A percentile compares a stretch with the other conserved stretches of the same genome.
phyloP scores from a whole-genome alignment of 2,329 filamentous ascomycete genomes.

The Periglandula ipomoeae region DNA sequence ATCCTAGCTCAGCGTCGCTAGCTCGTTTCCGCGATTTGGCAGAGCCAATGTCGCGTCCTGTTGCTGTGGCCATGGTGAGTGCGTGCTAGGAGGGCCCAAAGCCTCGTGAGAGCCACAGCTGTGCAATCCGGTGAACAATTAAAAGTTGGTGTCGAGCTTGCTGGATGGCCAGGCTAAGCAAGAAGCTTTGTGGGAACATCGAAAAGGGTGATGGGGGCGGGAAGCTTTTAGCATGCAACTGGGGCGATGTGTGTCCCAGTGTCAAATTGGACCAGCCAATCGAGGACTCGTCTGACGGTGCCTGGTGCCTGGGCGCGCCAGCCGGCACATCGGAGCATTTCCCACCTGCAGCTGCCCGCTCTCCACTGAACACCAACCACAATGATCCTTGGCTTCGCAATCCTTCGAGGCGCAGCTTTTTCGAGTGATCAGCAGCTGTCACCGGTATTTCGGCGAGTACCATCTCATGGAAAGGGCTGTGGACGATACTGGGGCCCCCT shows the following conservation, averaged over 20 bases:
- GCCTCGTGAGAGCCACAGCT: background rate
- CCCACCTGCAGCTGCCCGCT: too few species aligned
- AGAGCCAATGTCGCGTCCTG: slow-evolving; percentile 19
- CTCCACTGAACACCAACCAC: background rate
- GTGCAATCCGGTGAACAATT: background rate
- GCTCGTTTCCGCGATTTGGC: slow-evolving; percentile 34
- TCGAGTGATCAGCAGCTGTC: background rate
- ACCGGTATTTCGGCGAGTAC: background rate
- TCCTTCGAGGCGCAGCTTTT: background rate
- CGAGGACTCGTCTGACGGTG: too few species aligned
- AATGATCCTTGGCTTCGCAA: background rate
- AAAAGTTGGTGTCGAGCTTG: background rate
- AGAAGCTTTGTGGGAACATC: too few species aligned
- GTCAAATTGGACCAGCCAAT: too few species aligned
- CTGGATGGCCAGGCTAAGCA: background rate
- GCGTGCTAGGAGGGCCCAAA: background rate
- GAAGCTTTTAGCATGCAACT: too few species aligned
- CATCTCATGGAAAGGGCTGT: too few species aligned
- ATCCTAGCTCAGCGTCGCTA: slow-evolving; percentile 27
- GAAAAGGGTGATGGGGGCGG: background rate
- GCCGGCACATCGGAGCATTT: too few species aligned
- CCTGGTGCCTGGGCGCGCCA: background rate
- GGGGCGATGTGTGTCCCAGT: too few species aligned
- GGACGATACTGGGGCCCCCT: too few species aligned
- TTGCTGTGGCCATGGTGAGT: slow-evolving; percentile 20